Evolutionary conservation across 1,284 basidiomycete genomes (phyloP), one percentile per base, ranked within the genome.

Genomic region (Apiotrichum porosum): DNA sequence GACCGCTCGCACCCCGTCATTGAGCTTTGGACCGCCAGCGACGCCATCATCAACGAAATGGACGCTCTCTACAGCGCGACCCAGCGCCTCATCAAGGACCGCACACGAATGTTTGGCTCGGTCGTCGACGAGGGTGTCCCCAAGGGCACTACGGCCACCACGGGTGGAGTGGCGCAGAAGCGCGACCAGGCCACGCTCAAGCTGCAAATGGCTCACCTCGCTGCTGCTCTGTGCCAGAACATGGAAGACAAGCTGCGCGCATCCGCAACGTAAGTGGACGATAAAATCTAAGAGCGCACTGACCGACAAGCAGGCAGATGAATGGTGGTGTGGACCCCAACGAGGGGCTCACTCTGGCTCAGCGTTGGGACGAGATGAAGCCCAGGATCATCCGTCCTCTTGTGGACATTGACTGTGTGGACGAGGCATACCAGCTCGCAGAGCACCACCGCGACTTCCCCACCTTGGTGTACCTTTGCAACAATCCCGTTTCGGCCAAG

Each of bases 401-500:
- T 10, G 83, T 83, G n/a, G 78, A 77, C 43, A 81, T 83, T 47
- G 84, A 84, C 4, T 79, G 84, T 55, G 78, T 80, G 9, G 77
- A 80, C 30, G 75, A 82, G 41, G 90, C 90, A 0, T 92, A 90
- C 68, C 69, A 76, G 8, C 79, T 95, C 2, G 90, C 91, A 2
- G 89, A 94, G 62, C 78, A 85, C 56, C 91, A 92, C 66, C 78
- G 78, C 21, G 91, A 95, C 68, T 95, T 87, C 74, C 76, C 80
- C 13, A 87, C 82, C 31, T 79, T 97, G 9, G 88, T 86, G 18
- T 81, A 84, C 35, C 78, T 97, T 5, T 91, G 87, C 69, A 82
- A 89, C 65, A 80, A 63, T 48, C 67, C 52, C 0, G 31, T 23
- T 9, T 54, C 65, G 35, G 56, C 65, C 9, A 36, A 60, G 52